Evolutionary conservation across 352 stramenopile species (phyloP).

Genomic region (Globisporangium spiculum): DNA sequence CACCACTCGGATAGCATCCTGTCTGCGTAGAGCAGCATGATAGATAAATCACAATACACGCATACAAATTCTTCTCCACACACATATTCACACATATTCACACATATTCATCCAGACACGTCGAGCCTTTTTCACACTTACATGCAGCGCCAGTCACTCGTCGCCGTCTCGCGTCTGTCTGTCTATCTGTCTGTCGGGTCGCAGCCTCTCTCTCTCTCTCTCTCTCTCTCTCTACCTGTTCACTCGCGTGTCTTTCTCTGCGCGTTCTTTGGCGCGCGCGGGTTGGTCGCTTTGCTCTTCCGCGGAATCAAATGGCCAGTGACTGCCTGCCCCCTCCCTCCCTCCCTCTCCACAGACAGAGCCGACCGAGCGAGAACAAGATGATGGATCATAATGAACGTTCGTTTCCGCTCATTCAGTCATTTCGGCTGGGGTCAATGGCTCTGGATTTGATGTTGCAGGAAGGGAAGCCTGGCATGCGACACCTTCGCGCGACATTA

Average conservation of each 20-base stretch:
- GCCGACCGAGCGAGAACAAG: not conserved
- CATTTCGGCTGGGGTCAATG: not conserved
- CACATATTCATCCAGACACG: not conserved
- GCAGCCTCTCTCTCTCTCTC: not conserved
- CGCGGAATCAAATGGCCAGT: constrained; percentile 15
- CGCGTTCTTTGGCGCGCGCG: constrained; percentile 3
- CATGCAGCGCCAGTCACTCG: constrained; percentile 1
- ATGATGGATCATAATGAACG: constrained; percentile 33
- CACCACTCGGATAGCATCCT: too few relatives aligned
- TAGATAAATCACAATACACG: too few relatives aligned
- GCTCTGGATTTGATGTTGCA: not conserved
- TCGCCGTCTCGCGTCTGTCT: not conserved
- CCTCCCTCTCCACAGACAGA: constrained; percentile 1
- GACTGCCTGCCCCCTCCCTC: not conserved
- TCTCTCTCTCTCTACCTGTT: not conserved
- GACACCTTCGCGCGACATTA: constrained; percentile 4
- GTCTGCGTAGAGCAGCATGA: too few relatives aligned
- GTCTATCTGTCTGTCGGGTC: not conserved
- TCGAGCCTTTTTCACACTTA: not conserved
- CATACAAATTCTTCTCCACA: too few relatives aligned
- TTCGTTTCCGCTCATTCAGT: constrained; percentile 19
- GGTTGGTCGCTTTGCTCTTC: not conserved
- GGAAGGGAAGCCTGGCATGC: not conserved
- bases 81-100: not conserved
- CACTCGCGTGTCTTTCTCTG: not conserved